Conservation (phyloP, 2,329 filamentous ascomycete genomes). For the Fusarium sp. region DNA sequence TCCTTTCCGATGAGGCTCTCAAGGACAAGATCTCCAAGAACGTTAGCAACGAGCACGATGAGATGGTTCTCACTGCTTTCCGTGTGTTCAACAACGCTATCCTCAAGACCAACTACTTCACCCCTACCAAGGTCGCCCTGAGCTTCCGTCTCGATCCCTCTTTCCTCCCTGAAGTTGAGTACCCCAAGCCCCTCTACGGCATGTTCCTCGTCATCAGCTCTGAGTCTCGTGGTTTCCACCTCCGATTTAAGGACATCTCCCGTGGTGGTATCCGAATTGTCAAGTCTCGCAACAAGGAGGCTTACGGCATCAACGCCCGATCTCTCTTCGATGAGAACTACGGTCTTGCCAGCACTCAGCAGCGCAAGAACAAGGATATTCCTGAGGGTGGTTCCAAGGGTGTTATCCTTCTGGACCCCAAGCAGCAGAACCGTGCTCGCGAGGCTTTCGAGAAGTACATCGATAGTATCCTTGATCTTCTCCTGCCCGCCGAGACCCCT, state of each 20-base stretch:
- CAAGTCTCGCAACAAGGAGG: conserved; percentile 96
- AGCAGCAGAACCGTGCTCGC: conserved; percentile 91
- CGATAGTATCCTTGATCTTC: conserved; percentile 95
- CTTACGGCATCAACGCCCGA: conserved; percentile 94
- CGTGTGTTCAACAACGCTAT: conserved; percentile 93
- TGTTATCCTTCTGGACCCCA: conserved; percentile 92
- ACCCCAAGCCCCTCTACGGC: conserved; percentile 91
- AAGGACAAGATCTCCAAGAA: conserved; percentile 82
- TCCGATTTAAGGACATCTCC: conserved; percentile 96
- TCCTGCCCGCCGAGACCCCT: conserved; percentile 88
- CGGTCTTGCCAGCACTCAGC: conserved; percentile 96
- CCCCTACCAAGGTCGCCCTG: conserved; percentile 96
- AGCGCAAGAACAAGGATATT: conserved; percentile 99
- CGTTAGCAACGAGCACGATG: conserved; percentile 93
- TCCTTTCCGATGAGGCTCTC: conserved; percentile 80
- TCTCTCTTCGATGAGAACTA: conserved; percentile 99
- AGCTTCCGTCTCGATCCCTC: conserved; percentile 92
- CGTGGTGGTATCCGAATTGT: conserved; percentile 98
- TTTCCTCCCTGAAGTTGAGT: conserved; percentile 92
- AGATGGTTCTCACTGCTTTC: conserved; percentile 98
- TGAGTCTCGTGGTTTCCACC: conserved; percentile 96
- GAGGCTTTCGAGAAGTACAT: conserved; percentile 99
- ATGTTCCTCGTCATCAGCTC: conserved; percentile 99
- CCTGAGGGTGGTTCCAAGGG: conserved; percentile 98
- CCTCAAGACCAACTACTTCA: conserved; percentile 97